Evolutionary conservation across 345 rosid species (phyloP).

Genomic region (Populus euphratica): DNA sequence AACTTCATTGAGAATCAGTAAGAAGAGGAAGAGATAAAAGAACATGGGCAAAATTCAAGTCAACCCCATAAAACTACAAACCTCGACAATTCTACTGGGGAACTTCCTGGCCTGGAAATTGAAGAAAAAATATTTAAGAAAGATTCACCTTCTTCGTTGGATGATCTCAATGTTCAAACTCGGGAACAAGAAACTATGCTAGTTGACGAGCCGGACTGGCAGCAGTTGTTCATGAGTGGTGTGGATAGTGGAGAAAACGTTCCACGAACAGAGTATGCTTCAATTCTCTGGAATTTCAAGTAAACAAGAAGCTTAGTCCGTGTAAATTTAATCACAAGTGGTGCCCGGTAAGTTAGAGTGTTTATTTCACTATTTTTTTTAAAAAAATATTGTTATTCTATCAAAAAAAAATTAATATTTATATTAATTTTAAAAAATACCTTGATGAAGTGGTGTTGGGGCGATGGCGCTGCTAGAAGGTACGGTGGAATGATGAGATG

Average conservation of each 20-base stretch:
- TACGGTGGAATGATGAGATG: no score
- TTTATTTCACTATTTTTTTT: no score
- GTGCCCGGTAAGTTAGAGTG: no score
- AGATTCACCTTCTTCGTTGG: not conserved
- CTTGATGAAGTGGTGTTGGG: no score
- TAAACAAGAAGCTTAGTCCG: slow-evolving; percentile 52
- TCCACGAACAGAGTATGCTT: slow-evolving; percentile 57
- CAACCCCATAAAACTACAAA: slow-evolving; percentile 13
- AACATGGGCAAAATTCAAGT: slow-evolving; percentile 13
- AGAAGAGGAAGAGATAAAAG: slow-evolving; percentile 8
- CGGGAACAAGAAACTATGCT: slow-evolving; percentile 23
- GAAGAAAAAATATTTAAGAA: not conserved
- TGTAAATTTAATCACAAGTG: no score
- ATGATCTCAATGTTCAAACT: slow-evolving; percentile 10
- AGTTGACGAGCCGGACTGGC: slow-evolving; percentile 76
- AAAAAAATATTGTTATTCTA: no score
- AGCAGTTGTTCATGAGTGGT: slow-evolving; percentile 57
- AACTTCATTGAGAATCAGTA: slow-evolving; percentile 12
- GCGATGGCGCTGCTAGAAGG: no score
- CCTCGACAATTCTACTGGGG: not conserved
- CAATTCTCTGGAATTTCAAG: slow-evolving; percentile 62
- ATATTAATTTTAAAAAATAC: no score
- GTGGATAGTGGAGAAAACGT: slow-evolving; percentile 64
- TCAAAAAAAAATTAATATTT: no score
- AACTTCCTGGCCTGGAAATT: slow-evolving; percentile 8